phyloP scores from a whole-genome alignment of 768 basidiomycete species.

The Zangia roseola region DNA sequence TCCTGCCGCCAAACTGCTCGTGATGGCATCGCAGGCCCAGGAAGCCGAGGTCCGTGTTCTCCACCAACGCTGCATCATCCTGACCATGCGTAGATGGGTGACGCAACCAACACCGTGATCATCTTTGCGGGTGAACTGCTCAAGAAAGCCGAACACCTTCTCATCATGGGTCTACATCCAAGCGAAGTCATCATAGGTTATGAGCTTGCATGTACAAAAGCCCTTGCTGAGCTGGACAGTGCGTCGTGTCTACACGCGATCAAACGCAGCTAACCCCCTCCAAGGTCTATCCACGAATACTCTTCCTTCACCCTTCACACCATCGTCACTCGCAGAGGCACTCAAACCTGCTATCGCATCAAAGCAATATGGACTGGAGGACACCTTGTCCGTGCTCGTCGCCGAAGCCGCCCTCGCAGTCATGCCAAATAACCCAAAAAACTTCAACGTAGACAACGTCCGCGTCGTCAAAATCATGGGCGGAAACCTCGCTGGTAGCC shows the following conservation, averaged over 20 bases:
- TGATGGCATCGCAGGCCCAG: conserved; percentile 97
- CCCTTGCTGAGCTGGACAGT: conserved; percentile 89
- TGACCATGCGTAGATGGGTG: conserved; percentile 74
- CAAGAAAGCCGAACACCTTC: conserved; percentile 87
- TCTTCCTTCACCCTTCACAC: conserved; percentile 71
- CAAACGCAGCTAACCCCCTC: conserved; percentile 13
- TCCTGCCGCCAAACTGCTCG: conserved; percentile 97
- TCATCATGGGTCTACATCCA: conserved; percentile 96
- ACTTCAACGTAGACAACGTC: conserved; percentile 98
- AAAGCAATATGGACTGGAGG: conserved; percentile 96
- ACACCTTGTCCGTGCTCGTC: conserved; percentile 75
- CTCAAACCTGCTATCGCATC: conserved; percentile 92
- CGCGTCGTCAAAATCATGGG: conserved; percentile 99
- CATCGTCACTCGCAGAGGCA: conserved; percentile 65
- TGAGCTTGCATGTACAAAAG: conserved; percentile 85
- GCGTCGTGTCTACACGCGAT: conserved; percentile 44
- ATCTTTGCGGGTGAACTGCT: conserved; percentile 95
- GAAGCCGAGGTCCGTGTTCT: conserved; percentile 75
- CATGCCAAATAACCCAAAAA: conserved; percentile 84
- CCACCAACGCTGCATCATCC: neutral
- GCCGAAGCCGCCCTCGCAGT: conserved; percentile 91
- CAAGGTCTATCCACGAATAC: conserved; percentile 68
- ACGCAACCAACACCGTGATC: conserved; percentile 92
- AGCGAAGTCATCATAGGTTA: conserved; percentile 95
- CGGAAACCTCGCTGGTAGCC: conserved; percentile 78